phyloP scores from a whole-genome alignment of 495 filamentous ascomycete species.

The Darksidea phi region DNA sequence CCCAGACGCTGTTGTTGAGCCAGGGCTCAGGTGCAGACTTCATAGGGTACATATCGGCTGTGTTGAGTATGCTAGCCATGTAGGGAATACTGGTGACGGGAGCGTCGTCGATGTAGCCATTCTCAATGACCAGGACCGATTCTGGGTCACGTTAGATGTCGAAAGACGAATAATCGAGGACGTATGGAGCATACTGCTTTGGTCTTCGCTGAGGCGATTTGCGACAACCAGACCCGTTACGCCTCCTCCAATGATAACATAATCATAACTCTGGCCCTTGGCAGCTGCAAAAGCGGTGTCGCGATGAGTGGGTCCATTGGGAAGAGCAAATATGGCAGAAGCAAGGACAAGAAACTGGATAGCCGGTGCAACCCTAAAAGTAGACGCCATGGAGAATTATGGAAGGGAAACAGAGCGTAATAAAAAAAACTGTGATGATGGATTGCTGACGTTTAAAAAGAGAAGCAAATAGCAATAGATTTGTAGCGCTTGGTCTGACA shows the following conservation, averaged over 20 bases:
- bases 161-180: no score
- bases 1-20: slow-evolving; percentile 2
- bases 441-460: no score
- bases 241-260: slow-evolving; percentile 47
- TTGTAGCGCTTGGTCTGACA: no score
- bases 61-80: background rate
- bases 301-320: background rate
- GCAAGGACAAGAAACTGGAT: no score
- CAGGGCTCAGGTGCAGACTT: slow-evolving; percentile 6
- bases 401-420: no score
- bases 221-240: slow-evolving; percentile 47
- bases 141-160: background rate
- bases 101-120: slow-evolving; percentile 21
- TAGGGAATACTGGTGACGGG: slow-evolving; percentile 10
- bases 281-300: background rate
- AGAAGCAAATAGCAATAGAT: no score
- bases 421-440: no score
- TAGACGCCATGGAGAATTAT: no score
- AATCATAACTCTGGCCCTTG: slow-evolving; percentile 18
- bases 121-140: slow-evolving; percentile 24
- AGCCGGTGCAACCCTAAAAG: no score
- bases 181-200: background rate
- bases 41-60: slow-evolving; percentile 3
- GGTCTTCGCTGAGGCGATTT: slow-evolving; percentile 43
- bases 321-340: no score